A percentile compares a stretch with the other conserved stretches of the same genome.
phyloP scores from a whole-genome alignment of 305 asterid species.

The Fraxinus floribunda region DNA sequence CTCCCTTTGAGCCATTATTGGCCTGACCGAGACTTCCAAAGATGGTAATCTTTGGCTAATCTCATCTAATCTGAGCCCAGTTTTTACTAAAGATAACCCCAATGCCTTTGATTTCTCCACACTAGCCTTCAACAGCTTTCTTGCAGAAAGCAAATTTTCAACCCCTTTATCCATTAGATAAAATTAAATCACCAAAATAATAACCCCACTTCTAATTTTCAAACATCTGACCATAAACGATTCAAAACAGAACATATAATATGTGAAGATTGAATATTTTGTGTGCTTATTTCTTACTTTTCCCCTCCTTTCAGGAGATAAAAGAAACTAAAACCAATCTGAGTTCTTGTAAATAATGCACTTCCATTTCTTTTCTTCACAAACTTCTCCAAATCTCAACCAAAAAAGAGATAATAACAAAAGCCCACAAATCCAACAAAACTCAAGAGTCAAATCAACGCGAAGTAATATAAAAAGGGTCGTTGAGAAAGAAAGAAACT shows the following conservation, averaged over 20 bases:
- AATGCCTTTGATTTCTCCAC: constrained; percentile 39
- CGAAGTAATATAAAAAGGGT: background rate
- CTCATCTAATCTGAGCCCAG: constrained; percentile 41
- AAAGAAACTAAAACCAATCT: constrained; percentile 29
- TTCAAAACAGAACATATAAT: background rate
- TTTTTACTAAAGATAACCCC: constrained; percentile 30
- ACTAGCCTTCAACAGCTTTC: constrained; percentile 35
- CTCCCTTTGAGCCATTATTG: constrained; percentile 39
- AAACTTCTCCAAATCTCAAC: constrained; percentile 29
- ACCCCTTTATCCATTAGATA: constrained; percentile 50
- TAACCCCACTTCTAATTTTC: constrained; percentile 23
- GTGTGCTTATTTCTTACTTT: background rate
- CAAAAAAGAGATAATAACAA: constrained; percentile 9
- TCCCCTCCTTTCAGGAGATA: constrained; percentile 1
- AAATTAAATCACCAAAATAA: constrained; percentile 9
- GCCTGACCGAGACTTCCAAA: constrained; percentile 42
- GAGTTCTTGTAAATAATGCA: constrained; percentile 34
- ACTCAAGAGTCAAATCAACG: constrained; percentile 17
- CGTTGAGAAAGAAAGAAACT: constrained; percentile 18
- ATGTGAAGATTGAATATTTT: background rate
- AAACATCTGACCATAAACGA: background rate
- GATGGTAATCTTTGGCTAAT: constrained; percentile 37
- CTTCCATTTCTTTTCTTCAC: constrained; percentile 33
- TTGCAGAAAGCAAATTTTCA: constrained; percentile 42
- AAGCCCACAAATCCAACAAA: constrained; percentile 23